phyloP scores from a whole-genome alignment of 331 rosid genomes.

The Acacia concinna region DNA sequence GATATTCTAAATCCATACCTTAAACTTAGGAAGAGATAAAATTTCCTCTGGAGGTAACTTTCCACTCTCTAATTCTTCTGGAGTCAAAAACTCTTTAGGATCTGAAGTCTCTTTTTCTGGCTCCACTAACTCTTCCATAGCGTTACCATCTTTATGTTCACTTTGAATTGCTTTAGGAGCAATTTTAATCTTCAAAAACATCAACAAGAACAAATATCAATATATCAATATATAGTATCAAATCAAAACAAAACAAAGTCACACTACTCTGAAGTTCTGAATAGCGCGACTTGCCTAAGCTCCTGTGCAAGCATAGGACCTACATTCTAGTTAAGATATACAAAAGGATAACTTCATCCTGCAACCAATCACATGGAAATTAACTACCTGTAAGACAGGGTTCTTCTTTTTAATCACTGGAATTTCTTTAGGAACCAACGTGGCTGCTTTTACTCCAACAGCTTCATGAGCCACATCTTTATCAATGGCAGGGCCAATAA shows the following conservation, averaged over 20 bases:
- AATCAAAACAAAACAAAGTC: not conserved
- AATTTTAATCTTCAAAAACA: constrained; percentile 68
- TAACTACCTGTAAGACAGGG: constrained; percentile 62
- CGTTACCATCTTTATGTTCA: constrained; percentile 51
- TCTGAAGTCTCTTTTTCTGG: constrained; percentile 51
- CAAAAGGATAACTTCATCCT: constrained; percentile 15
- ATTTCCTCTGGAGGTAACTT: constrained; percentile 87
- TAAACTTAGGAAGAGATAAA: constrained; percentile 92
- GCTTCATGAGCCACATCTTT: constrained; percentile 86
- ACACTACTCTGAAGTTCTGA: not conserved
- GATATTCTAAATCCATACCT: constrained; percentile 53
- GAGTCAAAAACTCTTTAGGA: constrained; percentile 61
- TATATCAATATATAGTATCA: not conserved
- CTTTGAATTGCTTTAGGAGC: constrained; percentile 52
- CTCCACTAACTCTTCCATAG: constrained; percentile 47
- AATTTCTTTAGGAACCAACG: constrained; percentile 85
- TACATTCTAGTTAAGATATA: not conserved
- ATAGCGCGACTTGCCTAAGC: not conserved
- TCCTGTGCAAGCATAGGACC: not conserved
- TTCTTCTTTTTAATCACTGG: constrained; percentile 81
- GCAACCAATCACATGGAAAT: constrained; percentile 31
- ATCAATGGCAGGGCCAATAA: constrained; percentile 91
- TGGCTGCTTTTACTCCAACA: constrained; percentile 81
- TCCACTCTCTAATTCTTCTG: constrained; percentile 70
- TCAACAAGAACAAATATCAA: constrained; percentile 18